A percentile compares a stretch with the other conserved stretches of the same genome.
phyloP scores from a whole-genome alignment of 257 asterid genomes.

The Rhazya stricta region DNA sequence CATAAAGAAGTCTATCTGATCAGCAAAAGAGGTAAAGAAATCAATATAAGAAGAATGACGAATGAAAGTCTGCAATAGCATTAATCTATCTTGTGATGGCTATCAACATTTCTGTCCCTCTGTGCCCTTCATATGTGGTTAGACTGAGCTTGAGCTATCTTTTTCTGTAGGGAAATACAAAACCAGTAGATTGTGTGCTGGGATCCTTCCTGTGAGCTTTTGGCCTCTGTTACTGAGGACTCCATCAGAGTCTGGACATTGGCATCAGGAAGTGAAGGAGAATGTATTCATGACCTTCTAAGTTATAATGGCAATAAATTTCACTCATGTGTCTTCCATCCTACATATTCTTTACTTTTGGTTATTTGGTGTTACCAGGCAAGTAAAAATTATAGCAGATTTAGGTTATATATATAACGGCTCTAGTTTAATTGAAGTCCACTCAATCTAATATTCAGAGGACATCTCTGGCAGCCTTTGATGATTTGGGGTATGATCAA shows the following conservation, averaged over 20 bases:
- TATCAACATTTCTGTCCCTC: neutral
- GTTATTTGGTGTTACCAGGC: slow-evolving; percentile 94
- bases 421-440: too few species aligned
- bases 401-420: too few species aligned
- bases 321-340: slow-evolving; percentile 89
- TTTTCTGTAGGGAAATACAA: slow-evolving; percentile 62
- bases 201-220: slow-evolving; percentile 80
- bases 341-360: slow-evolving; percentile 62
- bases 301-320: slow-evolving; percentile 77
- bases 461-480: slow-evolving; percentile 42
- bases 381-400: slow-evolving; percentile 31
- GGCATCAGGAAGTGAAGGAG: slow-evolving; percentile 76
- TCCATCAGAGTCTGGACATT: slow-evolving; percentile 77
- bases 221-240: slow-evolving; percentile 88
- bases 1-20: too few species aligned
- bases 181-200: slow-evolving; percentile 70
- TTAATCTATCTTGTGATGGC: neutral
- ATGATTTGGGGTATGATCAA: slow-evolving; percentile 82
- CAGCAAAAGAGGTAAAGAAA: too few species aligned
- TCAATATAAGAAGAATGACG: too few species aligned
- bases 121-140: neutral
- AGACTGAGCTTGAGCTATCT: neutral
- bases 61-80: too few species aligned
- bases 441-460: too few species aligned
- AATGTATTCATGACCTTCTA: slow-evolving; percentile 65